Percentiles rank a stretch among this genome's conserved stretches.
Evolutionary conservation across 225 moss, liverwort and hornwort genomes (phyloP).

Genomic region (Asterella californica): DNA sequence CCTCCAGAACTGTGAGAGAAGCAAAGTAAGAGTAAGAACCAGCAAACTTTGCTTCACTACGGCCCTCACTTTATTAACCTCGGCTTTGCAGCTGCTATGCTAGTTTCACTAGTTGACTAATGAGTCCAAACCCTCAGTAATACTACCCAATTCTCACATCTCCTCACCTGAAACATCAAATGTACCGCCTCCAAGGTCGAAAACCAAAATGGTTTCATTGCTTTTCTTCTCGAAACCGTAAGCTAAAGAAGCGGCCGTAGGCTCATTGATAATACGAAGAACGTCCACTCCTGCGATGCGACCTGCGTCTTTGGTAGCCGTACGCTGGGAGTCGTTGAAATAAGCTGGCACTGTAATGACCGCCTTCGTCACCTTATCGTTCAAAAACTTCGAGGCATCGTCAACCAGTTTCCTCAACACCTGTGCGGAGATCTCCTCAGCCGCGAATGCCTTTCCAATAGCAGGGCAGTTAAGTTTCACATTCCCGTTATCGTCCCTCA

Average conservation of each 20-base stretch:
- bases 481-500: slow-evolving; percentile 76
- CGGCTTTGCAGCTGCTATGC: too few species aligned
- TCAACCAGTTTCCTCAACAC: slow-evolving; percentile 86
- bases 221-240: slow-evolving; percentile 92
- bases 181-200: slow-evolving; percentile 89
- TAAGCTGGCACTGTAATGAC: slow-evolving; percentile 95
- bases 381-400: slow-evolving; percentile 91
- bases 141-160: too few species aligned
- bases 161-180: slow-evolving; percentile 83
- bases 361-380: slow-evolving; percentile 84
- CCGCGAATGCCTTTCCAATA: slow-evolving; percentile 89
- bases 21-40: background rate
- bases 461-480: slow-evolving; percentile 94
- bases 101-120: too few species aligned
- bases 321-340: slow-evolving; percentile 89
- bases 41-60: background rate
- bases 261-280: slow-evolving; percentile 88
- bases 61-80: too few species aligned
- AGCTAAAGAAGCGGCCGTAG: slow-evolving; percentile 84
- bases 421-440: slow-evolving; percentile 95
- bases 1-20: slow-evolving; percentile 59
- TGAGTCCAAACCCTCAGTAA: too few species aligned
- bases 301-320: slow-evolving; percentile 90
- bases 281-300: slow-evolving; percentile 87
- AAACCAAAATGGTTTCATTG: slow-evolving; percentile 87